phyloP scores from a whole-genome alignment of 2,329 filamentous ascomycete species.

The Plectosphaerella sp. region DNA sequence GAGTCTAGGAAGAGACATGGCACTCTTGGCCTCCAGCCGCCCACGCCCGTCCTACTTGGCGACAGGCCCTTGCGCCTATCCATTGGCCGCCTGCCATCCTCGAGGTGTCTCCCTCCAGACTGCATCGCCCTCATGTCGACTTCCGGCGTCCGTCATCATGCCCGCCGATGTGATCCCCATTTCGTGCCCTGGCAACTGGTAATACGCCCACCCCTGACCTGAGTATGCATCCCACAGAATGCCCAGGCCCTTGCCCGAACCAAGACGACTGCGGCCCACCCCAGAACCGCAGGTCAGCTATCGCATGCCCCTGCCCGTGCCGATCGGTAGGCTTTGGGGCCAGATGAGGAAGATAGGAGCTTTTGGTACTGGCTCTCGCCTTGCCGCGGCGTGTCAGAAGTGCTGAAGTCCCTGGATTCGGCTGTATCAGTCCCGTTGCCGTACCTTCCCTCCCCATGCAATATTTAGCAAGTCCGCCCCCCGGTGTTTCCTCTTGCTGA shows the following conservation, averaged over 20 bases:
- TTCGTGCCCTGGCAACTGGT: neutral
- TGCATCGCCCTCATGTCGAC: neutral
- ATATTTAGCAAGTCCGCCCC: slow-evolving; percentile 10
- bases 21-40: neutral
- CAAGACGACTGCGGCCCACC: neutral
- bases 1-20: neutral
- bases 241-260: neutral
- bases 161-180: neutral
- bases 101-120: neutral
- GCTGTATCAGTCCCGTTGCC: too few species aligned
- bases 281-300: neutral
- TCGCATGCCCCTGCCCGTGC: neutral
- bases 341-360: neutral
- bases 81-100: neutral
- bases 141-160: neutral
- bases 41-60: neutral
- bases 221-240: neutral
- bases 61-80: neutral
- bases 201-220: neutral
- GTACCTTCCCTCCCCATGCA: neutral
- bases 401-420: too few species aligned
- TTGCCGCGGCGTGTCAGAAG: too few species aligned
- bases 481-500: neutral
- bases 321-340: neutral
- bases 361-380: neutral